Percentiles rank a stretch among this genome's conserved stretches.
These are phyloP conservation scores for Boletus rufocinnamomeus DNA, from an alignment of 768 basidiomycete species.

Conservation along the genomic window DNA sequence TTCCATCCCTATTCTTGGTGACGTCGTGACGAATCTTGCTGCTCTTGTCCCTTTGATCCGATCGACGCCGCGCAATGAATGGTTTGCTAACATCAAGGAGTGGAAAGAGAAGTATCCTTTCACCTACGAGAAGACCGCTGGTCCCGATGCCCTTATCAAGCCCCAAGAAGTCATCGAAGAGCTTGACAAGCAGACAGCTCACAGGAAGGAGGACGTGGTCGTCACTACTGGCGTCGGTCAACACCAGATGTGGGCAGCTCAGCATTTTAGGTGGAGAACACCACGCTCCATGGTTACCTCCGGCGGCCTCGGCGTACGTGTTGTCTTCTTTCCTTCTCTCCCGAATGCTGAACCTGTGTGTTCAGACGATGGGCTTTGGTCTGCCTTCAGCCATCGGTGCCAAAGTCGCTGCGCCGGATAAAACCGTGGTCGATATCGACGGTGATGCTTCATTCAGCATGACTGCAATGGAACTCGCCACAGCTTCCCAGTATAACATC, in stretches of 20 bases:
- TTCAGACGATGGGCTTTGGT: slow-evolving; percentile 97
- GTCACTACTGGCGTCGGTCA: slow-evolving; percentile 96
- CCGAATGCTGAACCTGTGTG: neutral
- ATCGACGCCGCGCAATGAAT: slow-evolving; percentile 61
- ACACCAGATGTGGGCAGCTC: slow-evolving; percentile 99
- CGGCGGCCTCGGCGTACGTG: slow-evolving; percentile 88
- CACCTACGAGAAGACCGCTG: slow-evolving; percentile 66
- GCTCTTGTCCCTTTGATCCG: slow-evolving; percentile 81
- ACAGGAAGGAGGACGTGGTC: slow-evolving; percentile 84
- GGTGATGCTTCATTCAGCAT: slow-evolving; percentile 99
- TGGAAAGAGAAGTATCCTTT: slow-evolving; percentile 95
- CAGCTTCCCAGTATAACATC: slow-evolving; percentile 87
- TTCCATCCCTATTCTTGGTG: slow-evolving; percentile 90
- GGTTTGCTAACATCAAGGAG: slow-evolving; percentile 78
- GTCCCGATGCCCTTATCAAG: slow-evolving; percentile 74
- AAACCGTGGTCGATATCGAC: slow-evolving; percentile 94
- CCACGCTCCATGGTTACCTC: slow-evolving; percentile 90
- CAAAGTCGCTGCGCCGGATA: slow-evolving; percentile 92
- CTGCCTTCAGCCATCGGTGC: slow-evolving; percentile 94
- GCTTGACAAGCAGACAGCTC: slow-evolving; percentile 75
- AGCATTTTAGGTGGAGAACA: slow-evolving; percentile 87
- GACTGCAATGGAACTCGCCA: slow-evolving; percentile 99
- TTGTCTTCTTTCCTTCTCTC: neutral
- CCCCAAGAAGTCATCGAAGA: slow-evolving; percentile 97
- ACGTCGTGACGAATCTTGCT: slow-evolving; percentile 82